phyloP scores from a whole-genome alignment of 768 basidiomycete species.

The Gloeopeniophorella convolvens region DNA sequence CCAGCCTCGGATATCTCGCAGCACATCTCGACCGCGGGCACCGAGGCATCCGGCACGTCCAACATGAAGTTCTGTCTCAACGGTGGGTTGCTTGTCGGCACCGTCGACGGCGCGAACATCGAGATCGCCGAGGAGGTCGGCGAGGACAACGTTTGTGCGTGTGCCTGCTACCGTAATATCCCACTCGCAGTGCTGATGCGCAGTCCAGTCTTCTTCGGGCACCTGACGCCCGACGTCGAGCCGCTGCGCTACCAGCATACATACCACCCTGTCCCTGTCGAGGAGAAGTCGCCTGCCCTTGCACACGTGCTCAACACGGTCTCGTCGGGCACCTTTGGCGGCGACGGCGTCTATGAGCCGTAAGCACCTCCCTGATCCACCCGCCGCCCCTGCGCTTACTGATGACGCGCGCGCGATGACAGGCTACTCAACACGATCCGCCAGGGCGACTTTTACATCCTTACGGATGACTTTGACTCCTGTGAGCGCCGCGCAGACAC shows the following conservation, averaged over 20 bases:
- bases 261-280: constrained; percentile 76
- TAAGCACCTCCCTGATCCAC: constrained; percentile 34
- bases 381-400: neutral
- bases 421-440: constrained; percentile 72
- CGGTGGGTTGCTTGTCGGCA: constrained; percentile 83
- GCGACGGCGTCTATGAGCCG: constrained; percentile 79
- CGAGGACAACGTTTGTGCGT: constrained; percentile 85
- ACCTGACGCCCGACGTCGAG: constrained; percentile 83
- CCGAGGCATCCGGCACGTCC: constrained; percentile 77
- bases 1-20: constrained; percentile 93
- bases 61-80: constrained; percentile 91
- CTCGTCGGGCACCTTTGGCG: constrained; percentile 75
- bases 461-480: constrained; percentile 93
- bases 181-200: neutral
- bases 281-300: constrained; percentile 77
- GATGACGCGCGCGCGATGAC: constrained; percentile 25
- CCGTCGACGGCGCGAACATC: constrained; percentile 91
- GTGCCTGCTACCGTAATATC: neutral
- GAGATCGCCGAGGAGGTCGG: constrained; percentile 97
- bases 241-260: constrained; percentile 80
- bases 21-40: constrained; percentile 97
- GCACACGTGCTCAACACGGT: constrained; percentile 74
- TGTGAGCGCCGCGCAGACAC: constrained; percentile 40
- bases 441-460: constrained; percentile 69
- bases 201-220: constrained; percentile 76